A percentile compares a stretch with the other conserved stretches of the same genome.
phyloP scores from a whole-genome alignment of 441 rosid genomes.

The Croton laevigatus region DNA sequence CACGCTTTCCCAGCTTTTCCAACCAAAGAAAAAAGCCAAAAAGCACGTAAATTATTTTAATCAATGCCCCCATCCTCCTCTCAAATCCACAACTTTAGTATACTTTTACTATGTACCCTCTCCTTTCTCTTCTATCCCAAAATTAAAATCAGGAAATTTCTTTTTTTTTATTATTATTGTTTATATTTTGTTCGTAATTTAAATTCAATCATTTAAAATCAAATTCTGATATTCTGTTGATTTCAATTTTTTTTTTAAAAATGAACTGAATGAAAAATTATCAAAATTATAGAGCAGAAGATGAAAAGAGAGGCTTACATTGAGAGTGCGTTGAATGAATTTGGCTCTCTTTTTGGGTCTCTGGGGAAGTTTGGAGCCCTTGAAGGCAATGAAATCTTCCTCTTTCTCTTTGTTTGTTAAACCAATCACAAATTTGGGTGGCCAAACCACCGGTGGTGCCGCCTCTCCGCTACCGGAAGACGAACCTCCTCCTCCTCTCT shows the following conservation, averaged over 20 bases:
- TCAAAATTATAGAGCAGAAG: background rate
- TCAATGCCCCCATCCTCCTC: background rate
- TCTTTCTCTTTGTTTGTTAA: slow-evolving; percentile 76
- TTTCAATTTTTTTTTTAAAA: too few relatives aligned
- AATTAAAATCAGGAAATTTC: background rate
- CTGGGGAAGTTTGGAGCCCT: slow-evolving; percentile 75
- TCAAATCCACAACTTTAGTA: background rate
- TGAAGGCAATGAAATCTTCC: slow-evolving; percentile 66
- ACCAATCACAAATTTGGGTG: slow-evolving; percentile 69
- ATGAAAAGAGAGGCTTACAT: slow-evolving; percentile 39
- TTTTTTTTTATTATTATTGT: background rate
- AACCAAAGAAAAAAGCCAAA: background rate
- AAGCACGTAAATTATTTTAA: slow-evolving; percentile 16
- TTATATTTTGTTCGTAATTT: too few relatives aligned
- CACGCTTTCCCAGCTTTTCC: background rate
- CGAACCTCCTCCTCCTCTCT: slow-evolving; percentile 41
- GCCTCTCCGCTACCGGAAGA: slow-evolving; percentile 73
- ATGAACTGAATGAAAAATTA: background rate
- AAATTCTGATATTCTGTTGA: too few relatives aligned
- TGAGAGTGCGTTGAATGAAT: slow-evolving; percentile 69
- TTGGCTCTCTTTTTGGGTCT: slow-evolving; percentile 77
- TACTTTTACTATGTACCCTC: too few relatives aligned
- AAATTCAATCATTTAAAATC: too few relatives aligned
- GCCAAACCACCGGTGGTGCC: slow-evolving; percentile 49
- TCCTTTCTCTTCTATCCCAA: background rate